Base-by-base conservation (phyloP, 2,329 filamentous ascomycete species). In the Hypocrella siamensis region DNA sequence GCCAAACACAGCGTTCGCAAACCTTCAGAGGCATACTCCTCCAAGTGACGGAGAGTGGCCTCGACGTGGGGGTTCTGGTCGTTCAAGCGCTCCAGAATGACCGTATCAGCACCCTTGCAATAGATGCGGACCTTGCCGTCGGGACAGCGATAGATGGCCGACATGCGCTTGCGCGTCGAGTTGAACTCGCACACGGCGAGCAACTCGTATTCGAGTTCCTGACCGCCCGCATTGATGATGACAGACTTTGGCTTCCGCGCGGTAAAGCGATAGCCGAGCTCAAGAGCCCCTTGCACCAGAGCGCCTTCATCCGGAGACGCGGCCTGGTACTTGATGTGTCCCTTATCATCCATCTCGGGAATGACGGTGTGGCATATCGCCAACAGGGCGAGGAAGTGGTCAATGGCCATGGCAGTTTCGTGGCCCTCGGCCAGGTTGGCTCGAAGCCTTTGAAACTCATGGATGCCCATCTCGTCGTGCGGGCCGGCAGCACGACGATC, bases 111-210 rank as follows among this genome's bases (percentile, higher is more conserved):
- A 45, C 90, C 90, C 59, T 98, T 98, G 59, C 79, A 88, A 56
- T 94, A 98, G 45, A 84, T 76, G 31, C 90, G 70, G 37, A 98
- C 79, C 59, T 90, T 93, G 39, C 90, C 90, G 58, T 96, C 88
- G 0, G 90, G 90, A 48, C 88, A 94, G 32, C 92, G 76, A 61
- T 92, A 94, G 42, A 98, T 92, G 16, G 88, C 82, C 6, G 90
- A 96, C 90, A 98, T 98, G 42, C 90, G 70, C 61, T 98, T 98
- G 46, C 90, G 70, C 15, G 55, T 60, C 2, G 90, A 96, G 58
- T 98, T 98, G 65, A 98, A 98, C 54, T 98, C 90, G 53, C 88
- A 94, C n/a, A 98, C 86, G 3, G 88, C 88, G 36, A 98, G 61
- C 25, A 98, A 66, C 52, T 94, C 83, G 51, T 90, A 98, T 51